These are phyloP conservation scores for Leccinellum rugosiceps DNA, from an alignment of 768 basidiomycete genomes.

Conservation along the genomic window DNA sequence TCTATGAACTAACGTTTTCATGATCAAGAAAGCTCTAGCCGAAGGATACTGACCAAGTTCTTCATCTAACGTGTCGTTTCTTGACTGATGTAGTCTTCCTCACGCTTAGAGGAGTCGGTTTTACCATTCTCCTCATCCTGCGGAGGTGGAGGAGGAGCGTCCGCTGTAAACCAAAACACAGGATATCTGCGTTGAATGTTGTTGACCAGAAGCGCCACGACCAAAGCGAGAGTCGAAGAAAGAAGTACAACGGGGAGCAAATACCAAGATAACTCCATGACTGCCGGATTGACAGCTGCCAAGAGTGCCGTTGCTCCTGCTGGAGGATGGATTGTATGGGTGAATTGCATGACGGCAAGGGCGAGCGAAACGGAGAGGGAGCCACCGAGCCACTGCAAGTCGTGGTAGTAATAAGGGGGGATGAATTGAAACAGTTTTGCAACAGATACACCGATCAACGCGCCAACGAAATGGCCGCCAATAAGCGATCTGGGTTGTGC, in stretches of 20 bases:
- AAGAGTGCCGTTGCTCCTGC: conserved; percentile 56
- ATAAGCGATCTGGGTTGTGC: conserved; percentile 52
- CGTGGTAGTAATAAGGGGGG: conserved; percentile 41
- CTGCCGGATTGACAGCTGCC: conserved; percentile 41
- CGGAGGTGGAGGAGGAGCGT: not conserved
- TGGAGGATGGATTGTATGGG: conserved; percentile 51
- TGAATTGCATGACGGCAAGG: conserved; percentile 51
- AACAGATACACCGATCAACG: conserved; percentile 46
- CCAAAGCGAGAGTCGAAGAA: conserved; percentile 42
- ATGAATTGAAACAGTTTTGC: conserved; percentile 49
- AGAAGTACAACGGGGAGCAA: conserved; percentile 52
- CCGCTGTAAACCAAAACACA: conserved; percentile 43
- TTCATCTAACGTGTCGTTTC: not conserved
- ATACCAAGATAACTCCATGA: conserved; percentile 49
- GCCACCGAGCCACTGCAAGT: conserved; percentile 41
- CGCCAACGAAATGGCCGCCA: conserved; percentile 41
- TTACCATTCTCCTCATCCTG: not conserved
- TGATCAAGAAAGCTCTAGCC: conserved; percentile 1
- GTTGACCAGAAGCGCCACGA: conserved; percentile 45
- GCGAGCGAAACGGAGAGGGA: conserved; percentile 40
- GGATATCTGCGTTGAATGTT: conserved; percentile 48
- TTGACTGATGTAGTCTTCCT: not conserved
- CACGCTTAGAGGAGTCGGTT: not conserved
- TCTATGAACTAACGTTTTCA: not conserved
- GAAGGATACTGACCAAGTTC: conserved; percentile 3